Conservation (phyloP, 192 early-diverging fungal species). For the Dimargaris cristalligena region DNA sequence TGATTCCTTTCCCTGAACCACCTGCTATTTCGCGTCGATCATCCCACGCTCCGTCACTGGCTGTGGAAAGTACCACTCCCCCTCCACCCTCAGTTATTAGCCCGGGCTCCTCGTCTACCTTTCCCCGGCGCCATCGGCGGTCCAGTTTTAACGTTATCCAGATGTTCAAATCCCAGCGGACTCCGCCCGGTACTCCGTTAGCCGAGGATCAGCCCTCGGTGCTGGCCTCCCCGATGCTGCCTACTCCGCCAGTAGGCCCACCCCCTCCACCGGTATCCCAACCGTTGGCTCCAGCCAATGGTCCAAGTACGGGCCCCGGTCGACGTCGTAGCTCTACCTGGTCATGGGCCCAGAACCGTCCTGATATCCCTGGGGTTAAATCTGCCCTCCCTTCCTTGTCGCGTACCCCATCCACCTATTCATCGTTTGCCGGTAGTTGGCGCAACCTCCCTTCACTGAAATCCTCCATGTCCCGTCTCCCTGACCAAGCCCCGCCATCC, state of each 20-base stretch:
- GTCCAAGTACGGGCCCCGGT: neutral
- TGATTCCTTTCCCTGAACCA: neutral
- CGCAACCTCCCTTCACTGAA: no score
- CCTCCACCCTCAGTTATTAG: neutral
- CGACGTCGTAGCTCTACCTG: constrained; percentile 9
- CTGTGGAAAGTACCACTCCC: neutral
- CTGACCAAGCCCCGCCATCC: no score
- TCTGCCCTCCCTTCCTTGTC: no score
- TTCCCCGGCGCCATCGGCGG: neutral
- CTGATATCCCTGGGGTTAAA: neutral
- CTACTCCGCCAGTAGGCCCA: neutral
- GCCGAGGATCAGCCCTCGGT: neutral
- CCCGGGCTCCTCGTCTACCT: neutral
- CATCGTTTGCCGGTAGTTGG: no score
- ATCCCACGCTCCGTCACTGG: neutral
- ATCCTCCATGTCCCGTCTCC: no score
- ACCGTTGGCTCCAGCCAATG: neutral
- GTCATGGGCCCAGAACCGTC: neutral
- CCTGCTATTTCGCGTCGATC: neutral
- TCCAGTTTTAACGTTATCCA: neutral
- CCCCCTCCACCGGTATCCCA: neutral
- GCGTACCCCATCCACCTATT: no score
- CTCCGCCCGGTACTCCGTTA: neutral
- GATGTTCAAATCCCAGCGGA: neutral
- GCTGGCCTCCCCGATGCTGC: neutral